Evolutionary conservation across 2,329 filamentous ascomycete species (phyloP).

Genomic region (Grosmannia clavigera): DNA sequence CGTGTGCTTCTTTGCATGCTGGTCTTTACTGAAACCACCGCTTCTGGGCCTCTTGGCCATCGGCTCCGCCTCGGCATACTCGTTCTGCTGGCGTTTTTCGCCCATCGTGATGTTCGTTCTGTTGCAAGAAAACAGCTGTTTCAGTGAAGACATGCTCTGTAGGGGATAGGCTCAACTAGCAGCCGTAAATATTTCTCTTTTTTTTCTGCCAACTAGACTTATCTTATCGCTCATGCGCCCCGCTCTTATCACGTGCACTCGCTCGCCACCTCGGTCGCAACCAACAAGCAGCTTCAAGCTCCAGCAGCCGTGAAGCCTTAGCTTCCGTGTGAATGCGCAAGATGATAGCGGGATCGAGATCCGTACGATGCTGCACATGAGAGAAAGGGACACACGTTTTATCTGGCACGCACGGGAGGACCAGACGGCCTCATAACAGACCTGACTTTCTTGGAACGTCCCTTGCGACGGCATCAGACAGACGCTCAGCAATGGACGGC

Average conservation of each 20-base stretch:
- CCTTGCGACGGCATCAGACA: neutral
- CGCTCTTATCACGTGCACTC: neutral
- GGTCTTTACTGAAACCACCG: neutral
- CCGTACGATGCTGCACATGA: neutral
- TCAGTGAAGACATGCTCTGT: neutral
- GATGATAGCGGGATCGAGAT: neutral
- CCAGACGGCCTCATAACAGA: neutral
- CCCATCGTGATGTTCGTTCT: conserved; percentile 14
- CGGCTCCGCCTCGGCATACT: conserved; percentile 10
- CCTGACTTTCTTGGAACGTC: neutral
- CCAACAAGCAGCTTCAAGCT: neutral
- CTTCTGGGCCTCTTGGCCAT: conserved; percentile 12
- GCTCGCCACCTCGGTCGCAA: neutral
- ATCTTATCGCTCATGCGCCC: neutral
- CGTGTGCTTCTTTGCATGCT: conserved; percentile 23
- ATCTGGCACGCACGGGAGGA: neutral
- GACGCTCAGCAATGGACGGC: conserved; percentile 33
- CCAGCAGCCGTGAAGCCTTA: neutral
- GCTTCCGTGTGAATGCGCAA: neutral
- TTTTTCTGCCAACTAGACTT: neutral
- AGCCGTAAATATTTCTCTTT: neutral
- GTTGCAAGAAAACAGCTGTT: neutral
- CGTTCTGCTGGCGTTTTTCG: conserved; percentile 18
- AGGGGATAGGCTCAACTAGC: neutral
- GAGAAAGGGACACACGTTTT: neutral